These are phyloP conservation scores for Nothopassalora personata DNA, from an alignment of 2,329 filamentous ascomycete species.

Conservation along the genomic window DNA sequence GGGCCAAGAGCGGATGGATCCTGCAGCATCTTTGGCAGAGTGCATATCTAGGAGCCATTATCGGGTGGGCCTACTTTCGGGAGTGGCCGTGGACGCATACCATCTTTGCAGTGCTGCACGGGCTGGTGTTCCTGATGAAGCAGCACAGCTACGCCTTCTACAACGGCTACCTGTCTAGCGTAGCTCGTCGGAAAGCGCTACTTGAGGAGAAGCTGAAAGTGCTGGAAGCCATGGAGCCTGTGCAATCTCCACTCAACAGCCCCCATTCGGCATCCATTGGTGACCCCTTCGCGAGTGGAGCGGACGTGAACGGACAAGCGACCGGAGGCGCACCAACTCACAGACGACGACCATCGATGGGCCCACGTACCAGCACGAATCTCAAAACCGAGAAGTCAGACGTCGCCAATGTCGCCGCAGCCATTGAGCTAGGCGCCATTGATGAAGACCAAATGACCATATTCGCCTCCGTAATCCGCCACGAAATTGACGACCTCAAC, in stretches of 20 bases:
- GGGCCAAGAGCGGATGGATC: conserved; percentile 66
- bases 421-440: conserved; percentile 59
- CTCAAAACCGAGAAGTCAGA: conserved; percentile 48
- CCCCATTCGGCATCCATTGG: conserved; percentile 7
- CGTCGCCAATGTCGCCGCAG: conserved; percentile 56
- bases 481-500: conserved; percentile 59
- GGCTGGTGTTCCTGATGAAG: conserved; percentile 75
- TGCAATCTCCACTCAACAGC: conserved; percentile 35
- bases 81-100: conserved; percentile 82
- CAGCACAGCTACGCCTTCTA: conserved; percentile 76
- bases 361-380: conserved; percentile 40
- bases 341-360: conserved; percentile 32
- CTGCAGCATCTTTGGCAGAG: conserved; percentile 71
- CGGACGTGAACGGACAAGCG: conserved; percentile 14
- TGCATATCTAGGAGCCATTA: conserved; percentile 55
- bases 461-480: conserved; percentile 61
- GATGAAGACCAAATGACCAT: conserved; percentile 57
- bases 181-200: conserved; percentile 51
- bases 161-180: conserved; percentile 59
- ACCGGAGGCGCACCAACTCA: conserved; percentile 1
- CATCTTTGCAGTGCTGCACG: conserved; percentile 70
- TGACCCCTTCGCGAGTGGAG: conserved; percentile 11
- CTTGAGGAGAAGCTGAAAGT: conserved; percentile 50
- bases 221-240: conserved; percentile 51
- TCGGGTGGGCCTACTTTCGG: conserved; percentile 62